A percentile compares a stretch with the other conserved stretches of the same genome.
phyloP scores from a whole-genome alignment of 2,329 filamentous ascomycete genomes.

The Chrysoporthe deuterocubensis region DNA sequence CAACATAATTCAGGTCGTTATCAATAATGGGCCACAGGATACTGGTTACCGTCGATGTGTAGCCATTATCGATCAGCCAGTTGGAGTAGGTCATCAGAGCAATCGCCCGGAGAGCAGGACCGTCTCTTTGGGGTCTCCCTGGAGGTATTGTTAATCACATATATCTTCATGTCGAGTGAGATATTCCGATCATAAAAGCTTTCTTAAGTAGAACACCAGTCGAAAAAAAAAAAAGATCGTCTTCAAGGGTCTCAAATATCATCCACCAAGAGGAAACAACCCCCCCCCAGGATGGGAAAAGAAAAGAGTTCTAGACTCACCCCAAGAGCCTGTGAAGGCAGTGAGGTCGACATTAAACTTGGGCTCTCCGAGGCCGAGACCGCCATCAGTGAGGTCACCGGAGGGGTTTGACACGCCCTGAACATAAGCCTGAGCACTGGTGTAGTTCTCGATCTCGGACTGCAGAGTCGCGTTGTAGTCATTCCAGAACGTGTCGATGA shows the following conservation, averaged over 20 bases:
- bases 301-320: conserved; percentile 32
- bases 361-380: conserved; percentile 66
- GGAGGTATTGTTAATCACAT: conserved; percentile 11
- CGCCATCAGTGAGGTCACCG: conserved; percentile 56
- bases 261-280: too few species aligned
- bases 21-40: conserved; percentile 74
- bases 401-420: conserved; percentile 73
- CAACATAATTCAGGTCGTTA: conserved; percentile 77
- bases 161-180: not conserved
- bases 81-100: conserved; percentile 74
- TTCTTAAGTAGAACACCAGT: too few species aligned
- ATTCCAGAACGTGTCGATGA: conserved; percentile 68
- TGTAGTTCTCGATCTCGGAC: conserved; percentile 67
- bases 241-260: too few species aligned
- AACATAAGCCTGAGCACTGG: conserved; percentile 67
- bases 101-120: conserved; percentile 75
- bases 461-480: conserved; percentile 63
- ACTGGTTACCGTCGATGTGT: conserved; percentile 57
- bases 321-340: conserved; percentile 72
- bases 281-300: not conserved
- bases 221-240: too few species aligned
- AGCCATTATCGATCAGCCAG: conserved; percentile 71
- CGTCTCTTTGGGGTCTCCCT: conserved; percentile 77
- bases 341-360: conserved; percentile 71
- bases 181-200: not conserved